Percentiles rank a stretch among this genome's conserved stretches.
Evolutionary conservation across 169 alveolate genomes (phyloP).

Genomic region (Toxoplasma gondii): DNA sequence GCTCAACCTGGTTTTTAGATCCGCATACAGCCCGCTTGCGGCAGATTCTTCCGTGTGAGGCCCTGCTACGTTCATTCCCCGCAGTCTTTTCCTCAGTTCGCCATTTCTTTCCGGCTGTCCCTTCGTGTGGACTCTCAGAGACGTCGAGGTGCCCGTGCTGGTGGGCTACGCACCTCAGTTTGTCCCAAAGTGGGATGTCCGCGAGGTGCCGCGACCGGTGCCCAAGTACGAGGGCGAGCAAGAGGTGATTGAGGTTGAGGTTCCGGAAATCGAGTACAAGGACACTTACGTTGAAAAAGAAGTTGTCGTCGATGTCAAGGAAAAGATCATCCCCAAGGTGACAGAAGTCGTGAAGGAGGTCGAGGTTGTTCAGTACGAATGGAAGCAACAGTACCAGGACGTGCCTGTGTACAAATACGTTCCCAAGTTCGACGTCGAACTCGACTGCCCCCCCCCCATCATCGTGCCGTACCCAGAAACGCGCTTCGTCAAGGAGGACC

Average conservation of each 20-base stretch:
- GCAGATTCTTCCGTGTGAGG: no score
- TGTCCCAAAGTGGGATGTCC: constrained; percentile 86
- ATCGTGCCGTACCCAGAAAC: constrained; percentile 85
- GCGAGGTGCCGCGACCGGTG: constrained; percentile 85
- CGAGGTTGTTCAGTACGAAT: constrained; percentile 83
- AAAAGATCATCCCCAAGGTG: constrained; percentile 84
- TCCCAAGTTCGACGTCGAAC: constrained; percentile 87
- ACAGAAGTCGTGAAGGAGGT: constrained; percentile 84
- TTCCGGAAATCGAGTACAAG: constrained; percentile 83
- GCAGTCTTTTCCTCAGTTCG: not conserved
- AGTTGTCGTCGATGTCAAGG: constrained; percentile 86
- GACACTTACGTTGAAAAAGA: constrained; percentile 86
- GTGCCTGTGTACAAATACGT: constrained; percentile 87
- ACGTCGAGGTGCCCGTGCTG: constrained; percentile 81
- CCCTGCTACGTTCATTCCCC: no score
- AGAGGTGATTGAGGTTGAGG: constrained; percentile 82
- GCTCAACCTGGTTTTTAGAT: no score
- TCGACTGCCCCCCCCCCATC: constrained; percentile 87
- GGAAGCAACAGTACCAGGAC: constrained; percentile 87
- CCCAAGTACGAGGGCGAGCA: constrained; percentile 89
- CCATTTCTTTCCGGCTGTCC: not conserved
- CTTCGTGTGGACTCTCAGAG: constrained; percentile 39
- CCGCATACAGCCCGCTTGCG: no score
- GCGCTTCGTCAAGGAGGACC: constrained; percentile 75
- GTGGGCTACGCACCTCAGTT: constrained; percentile 86